Conservation (phyloP, 306 rosid genomes). For the Quercus aquifolioides region DNA sequence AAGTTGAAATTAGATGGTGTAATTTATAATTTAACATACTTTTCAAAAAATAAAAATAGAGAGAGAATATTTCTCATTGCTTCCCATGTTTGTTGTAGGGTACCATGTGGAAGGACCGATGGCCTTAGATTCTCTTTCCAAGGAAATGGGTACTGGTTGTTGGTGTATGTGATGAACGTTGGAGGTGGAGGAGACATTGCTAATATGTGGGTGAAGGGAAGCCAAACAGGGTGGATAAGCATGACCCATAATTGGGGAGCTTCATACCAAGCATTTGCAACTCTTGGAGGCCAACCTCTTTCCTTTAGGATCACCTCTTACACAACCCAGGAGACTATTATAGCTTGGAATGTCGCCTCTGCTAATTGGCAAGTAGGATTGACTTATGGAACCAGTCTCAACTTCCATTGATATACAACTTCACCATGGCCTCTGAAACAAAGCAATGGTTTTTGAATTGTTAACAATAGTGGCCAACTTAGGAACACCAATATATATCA, state of each 20-base stretch:
- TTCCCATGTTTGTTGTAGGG: slow-evolving; percentile 31
- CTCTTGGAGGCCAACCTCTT: slow-evolving; percentile 68
- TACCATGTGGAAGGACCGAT: slow-evolving; percentile 56
- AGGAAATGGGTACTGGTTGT: slow-evolving; percentile 86
- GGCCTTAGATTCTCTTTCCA: slow-evolving; percentile 74
- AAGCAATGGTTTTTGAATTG: background rate
- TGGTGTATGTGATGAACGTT: slow-evolving; percentile 91
- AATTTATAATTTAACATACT: no score
- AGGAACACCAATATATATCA: background rate
- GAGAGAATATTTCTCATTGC: background rate
- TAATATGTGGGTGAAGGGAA: slow-evolving; percentile 75
- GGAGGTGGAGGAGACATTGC: slow-evolving; percentile 90
- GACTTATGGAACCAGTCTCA: slow-evolving; percentile 47
- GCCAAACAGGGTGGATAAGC: slow-evolving; percentile 65
- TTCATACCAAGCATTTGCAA: slow-evolving; percentile 81
- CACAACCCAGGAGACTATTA: slow-evolving; percentile 55
- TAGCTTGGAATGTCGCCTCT: slow-evolving; percentile 72
- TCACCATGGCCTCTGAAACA: background rate
- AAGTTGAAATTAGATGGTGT: no score
- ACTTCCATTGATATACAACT: slow-evolving; percentile 41
- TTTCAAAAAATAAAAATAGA: no score
- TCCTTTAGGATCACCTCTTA: slow-evolving; percentile 74
- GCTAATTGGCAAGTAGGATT: slow-evolving; percentile 60
- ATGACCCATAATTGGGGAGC: slow-evolving; percentile 99
- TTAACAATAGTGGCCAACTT: background rate